These are phyloP conservation scores for Naematelia aurantialba DNA, from an alignment of 768 basidiomycete genomes.

Conservation along the genomic window DNA sequence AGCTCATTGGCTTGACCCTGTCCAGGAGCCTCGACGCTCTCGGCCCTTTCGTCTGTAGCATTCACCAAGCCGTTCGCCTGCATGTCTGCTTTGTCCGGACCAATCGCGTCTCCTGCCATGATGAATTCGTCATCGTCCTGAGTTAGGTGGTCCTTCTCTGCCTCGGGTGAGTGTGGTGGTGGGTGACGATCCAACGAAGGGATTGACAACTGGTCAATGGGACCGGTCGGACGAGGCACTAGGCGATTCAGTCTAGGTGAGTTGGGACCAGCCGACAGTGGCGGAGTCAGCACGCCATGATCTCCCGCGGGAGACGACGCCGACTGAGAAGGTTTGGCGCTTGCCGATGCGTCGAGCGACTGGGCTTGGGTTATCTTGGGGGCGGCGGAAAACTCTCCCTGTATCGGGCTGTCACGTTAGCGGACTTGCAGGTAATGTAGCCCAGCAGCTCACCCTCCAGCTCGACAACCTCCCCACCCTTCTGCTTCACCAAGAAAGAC, in stretches of 20 bases:
- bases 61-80: too few species aligned
- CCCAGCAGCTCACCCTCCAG: slow-evolving; percentile 20
- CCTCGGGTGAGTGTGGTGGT: too few species aligned
- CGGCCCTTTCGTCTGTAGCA: too few species aligned
- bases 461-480: slow-evolving; percentile 33
- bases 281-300: background rate
- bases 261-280: background rate
- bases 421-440: background rate
- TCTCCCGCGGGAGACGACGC: background rate
- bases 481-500: slow-evolving; percentile 28
- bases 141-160: too few species aligned
- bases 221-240: background rate
- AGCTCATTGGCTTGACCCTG: background rate
- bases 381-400: too few species aligned
- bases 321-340: background rate
- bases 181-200: too few species aligned
- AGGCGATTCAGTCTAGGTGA: background rate
- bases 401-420: too few species aligned
- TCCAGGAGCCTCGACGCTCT: too few species aligned
- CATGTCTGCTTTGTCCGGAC: too few species aligned
- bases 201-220: background rate
- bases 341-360: background rate
- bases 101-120: too few species aligned
- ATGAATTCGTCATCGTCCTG: too few species aligned
- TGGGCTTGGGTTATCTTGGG: background rate